Evolutionary conservation across 2,329 filamentous ascomycete species (phyloP).

Genomic region (Apiospora phragmitis): DNA sequence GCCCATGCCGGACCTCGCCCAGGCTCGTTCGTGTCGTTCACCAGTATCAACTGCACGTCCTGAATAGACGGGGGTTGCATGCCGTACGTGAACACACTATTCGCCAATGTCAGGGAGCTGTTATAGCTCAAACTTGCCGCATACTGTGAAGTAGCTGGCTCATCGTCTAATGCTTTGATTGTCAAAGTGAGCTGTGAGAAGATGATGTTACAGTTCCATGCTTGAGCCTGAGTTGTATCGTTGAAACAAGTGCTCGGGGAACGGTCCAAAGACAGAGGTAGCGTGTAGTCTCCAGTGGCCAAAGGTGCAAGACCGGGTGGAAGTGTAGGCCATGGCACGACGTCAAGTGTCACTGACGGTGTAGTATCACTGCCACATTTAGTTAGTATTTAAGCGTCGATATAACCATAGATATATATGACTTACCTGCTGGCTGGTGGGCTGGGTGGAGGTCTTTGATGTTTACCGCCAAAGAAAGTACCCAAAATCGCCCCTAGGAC

Average conservation of each 20-base stretch:
- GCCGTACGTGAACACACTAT: constrained; percentile 50
- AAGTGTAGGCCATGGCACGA: constrained; percentile 48
- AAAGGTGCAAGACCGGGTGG: constrained; percentile 54
- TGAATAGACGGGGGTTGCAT: constrained; percentile 50
- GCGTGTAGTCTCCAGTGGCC: constrained; percentile 53
- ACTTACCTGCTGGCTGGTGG: constrained; percentile 5
- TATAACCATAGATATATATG: neutral
- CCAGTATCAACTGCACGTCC: constrained; percentile 45
- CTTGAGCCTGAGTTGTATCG: constrained; percentile 52
- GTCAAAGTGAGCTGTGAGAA: constrained; percentile 45
- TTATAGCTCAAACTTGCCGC: constrained; percentile 41
- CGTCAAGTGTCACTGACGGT: constrained; percentile 45
- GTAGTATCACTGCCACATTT: constrained; percentile 13
- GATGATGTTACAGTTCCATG: constrained; percentile 64
- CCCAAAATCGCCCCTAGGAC: constrained; percentile 60
- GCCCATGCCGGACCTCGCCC: constrained; percentile 57
- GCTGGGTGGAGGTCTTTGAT: neutral
- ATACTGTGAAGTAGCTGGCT: constrained; percentile 39
- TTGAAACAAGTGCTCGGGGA: constrained; percentile 58
- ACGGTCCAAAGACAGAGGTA: constrained; percentile 54
- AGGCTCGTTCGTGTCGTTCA: constrained; percentile 51
- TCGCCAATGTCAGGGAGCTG: constrained; percentile 33
- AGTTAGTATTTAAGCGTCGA: constrained; percentile 13
- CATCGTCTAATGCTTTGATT: constrained; percentile 32
- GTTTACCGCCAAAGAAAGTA: constrained; percentile 37